Base-by-base conservation (phyloP, 257 asterid species). In the Anisodus tanguticus region DNA sequence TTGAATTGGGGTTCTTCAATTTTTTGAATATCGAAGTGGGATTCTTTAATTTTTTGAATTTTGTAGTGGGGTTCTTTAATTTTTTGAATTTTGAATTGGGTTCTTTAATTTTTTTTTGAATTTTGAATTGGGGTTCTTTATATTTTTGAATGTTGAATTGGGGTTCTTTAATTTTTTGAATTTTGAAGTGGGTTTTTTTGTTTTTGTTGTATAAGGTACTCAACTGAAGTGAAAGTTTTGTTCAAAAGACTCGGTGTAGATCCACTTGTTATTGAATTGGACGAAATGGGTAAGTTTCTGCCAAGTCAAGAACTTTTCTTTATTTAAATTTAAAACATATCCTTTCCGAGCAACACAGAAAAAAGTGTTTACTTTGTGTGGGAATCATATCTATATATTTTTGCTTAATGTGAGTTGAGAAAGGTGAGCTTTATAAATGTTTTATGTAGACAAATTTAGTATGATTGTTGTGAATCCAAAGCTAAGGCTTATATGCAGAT, bases 251-350 rank as follows among this genome's bases (percentile, higher is more conserved):
- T 93, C 69, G 98, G 94, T 11, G 98, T 88, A 90, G 95, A 94
- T 76, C 96, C 98, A 41, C 86, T 91, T 84, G 96, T 95, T 59
- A 77, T 95, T 87, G 99, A 95, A 85, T 90, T 95, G 93, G 98
- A 96, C 76, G 88, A 88, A 87, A 85, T 94, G 90, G 98, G 98
- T 94, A 88, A 31, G 90, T 15, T 70, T 86, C 45, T 26, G 54
- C 43, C 43, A 13, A 82, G 45, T 47, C 12, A n/a, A 66, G 31
- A 11, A 41, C 22, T 22, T 19, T 66, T 4, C 8, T 22, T 8
- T 49, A 9, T 51, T 72, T 4, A 31, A 31, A 31, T 31, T 31
- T 1, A 16, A 8, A 12, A 39, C 81, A 15, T 17, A 19, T 64
- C 51, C 8, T 49, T 54, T 51, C 6, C 13, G 43, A 74, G 64